Percentiles rank a stretch among this genome's conserved stretches.
Evolutionary conservation across 2,329 filamentous ascomycete genomes (phyloP).

Genomic region (Tricladium varicosporioides): DNA sequence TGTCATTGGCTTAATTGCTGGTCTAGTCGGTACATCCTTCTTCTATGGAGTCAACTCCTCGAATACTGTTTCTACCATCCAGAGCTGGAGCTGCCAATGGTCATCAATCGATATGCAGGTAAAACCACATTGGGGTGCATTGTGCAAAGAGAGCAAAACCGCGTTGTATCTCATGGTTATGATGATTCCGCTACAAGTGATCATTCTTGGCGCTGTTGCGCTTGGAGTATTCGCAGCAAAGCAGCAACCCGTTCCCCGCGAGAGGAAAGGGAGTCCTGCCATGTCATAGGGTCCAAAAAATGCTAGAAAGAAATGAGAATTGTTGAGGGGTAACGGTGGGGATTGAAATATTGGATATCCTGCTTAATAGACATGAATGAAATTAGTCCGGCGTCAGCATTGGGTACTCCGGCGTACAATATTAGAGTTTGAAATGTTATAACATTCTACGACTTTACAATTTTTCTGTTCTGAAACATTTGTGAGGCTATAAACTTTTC

Average conservation of each 20-base stretch:
- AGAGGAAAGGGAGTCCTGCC: constrained; percentile 32
- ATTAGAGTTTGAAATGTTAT: too few species aligned
- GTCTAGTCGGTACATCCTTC: constrained; percentile 53
- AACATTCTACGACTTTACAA: too few species aligned
- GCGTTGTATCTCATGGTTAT: constrained; percentile 53
- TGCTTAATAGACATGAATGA: too few species aligned
- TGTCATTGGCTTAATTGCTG: constrained; percentile 43
- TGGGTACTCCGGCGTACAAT: too few species aligned
- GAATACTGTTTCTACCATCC: constrained; percentile 49
- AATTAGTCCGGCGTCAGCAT: too few species aligned
- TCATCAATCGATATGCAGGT: constrained; percentile 48
- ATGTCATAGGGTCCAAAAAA: constrained; percentile 22
- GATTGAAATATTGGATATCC: too few species aligned
- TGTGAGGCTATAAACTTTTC: too few species aligned
- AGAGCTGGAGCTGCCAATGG: constrained; percentile 66
- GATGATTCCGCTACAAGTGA: constrained; percentile 54
- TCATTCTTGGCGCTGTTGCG: constrained; percentile 45
- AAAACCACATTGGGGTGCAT: constrained; percentile 52
- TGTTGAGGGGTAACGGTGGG: too few species aligned
- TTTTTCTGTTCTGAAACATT: too few species aligned
- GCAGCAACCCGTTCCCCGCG: constrained; percentile 26
- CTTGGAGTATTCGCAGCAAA: constrained; percentile 46
- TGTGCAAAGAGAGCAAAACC: constrained; percentile 56
- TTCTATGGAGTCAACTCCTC: constrained; percentile 58
- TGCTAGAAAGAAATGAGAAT: too few species aligned